A percentile compares a stretch with the other conserved stretches of the same genome.
Evolutionary conservation across 148 eudicot genomes (phyloP).

Genomic region (Fagopyrum homotropicum): DNA sequence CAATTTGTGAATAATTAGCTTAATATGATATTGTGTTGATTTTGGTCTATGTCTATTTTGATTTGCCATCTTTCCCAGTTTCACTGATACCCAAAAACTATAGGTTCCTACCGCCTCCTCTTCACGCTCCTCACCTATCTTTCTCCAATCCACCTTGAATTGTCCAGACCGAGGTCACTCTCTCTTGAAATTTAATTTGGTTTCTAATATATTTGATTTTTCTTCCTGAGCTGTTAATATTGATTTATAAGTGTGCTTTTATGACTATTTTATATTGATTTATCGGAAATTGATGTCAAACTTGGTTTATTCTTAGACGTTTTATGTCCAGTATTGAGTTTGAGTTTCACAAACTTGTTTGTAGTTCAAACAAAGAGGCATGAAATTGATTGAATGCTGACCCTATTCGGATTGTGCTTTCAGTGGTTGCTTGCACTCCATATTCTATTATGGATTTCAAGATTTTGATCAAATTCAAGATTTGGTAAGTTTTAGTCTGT

Average conservation of each 20-base stretch:
- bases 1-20: too few species aligned
- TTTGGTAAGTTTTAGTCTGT: neutral
- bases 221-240: neutral
- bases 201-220: neutral
- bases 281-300: neutral
- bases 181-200: neutral
- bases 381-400: neutral
- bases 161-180: slow-evolving; percentile 6
- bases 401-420: neutral
- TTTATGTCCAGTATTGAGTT: neutral
- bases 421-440: neutral
- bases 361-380: neutral
- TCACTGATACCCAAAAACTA: neutral
- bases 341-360: neutral
- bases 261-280: neutral
- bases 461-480: neutral
- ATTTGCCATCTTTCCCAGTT: neutral
- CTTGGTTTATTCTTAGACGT: neutral
- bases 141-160: slow-evolving; percentile 2
- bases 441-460: neutral
- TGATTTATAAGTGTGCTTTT: neutral
- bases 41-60: too few species aligned
- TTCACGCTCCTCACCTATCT: slow-evolving; percentile 1
- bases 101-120: neutral
- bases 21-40: too few species aligned